Conservation (phyloP, 495 filamentous ascomycete species). For the Aspergillus coremiiformis region DNA sequence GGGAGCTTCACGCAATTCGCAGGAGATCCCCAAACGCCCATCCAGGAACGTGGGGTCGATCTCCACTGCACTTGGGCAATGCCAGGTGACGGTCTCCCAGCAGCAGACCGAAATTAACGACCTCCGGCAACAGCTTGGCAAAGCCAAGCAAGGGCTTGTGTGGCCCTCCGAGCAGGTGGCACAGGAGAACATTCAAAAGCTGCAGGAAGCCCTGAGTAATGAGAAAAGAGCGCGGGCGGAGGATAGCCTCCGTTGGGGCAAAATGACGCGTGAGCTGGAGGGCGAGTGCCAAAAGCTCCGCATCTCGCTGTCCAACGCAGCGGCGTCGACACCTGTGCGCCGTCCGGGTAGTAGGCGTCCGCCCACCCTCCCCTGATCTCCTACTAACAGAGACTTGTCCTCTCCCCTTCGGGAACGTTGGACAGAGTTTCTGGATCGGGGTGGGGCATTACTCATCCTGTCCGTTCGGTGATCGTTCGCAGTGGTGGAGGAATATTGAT, state of each 20-base stretch:
- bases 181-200: background rate
- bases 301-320: constrained; percentile 7
- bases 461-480: background rate
- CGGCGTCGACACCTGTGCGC: background rate
- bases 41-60: constrained; percentile 3
- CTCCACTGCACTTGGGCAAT: constrained; percentile 8
- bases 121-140: constrained; percentile 1
- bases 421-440: background rate
- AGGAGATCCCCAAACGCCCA: constrained; percentile 9
- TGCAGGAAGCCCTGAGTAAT: constrained; percentile 5
- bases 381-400: background rate
- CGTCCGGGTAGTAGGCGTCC: background rate
- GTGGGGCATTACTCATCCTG: background rate
- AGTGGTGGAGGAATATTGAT: background rate
- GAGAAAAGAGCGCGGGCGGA: constrained; percentile 7
- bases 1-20: background rate
- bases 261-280: constrained; percentile 9
- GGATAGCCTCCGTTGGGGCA: constrained; percentile 7
- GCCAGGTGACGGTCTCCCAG: constrained; percentile 1
- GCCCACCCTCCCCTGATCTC: background rate
- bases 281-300: constrained; percentile 10
- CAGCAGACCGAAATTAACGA: constrained; percentile 3
- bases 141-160: background rate
- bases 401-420: background rate
- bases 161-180: background rate